phyloP scores from a whole-genome alignment of 2,329 filamentous ascomycete species.

The Sporothrix pseudoabietina region DNA sequence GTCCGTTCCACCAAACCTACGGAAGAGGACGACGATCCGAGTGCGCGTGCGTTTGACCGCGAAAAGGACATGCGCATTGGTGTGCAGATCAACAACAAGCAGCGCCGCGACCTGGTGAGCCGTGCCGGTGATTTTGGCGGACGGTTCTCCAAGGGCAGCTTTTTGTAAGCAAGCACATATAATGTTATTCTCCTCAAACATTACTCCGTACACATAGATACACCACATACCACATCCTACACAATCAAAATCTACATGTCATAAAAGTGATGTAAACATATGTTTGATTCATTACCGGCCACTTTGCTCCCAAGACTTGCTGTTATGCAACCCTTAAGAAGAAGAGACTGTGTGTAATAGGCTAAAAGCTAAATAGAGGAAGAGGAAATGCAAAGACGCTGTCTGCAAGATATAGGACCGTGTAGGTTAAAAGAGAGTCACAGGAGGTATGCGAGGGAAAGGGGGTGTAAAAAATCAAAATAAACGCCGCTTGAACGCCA shows the following conservation, averaged over 20 bases:
- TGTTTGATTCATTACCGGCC: constrained; percentile 1
- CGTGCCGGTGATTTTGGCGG: constrained; percentile 80
- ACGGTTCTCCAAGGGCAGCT: constrained; percentile 77
- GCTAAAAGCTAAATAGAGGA: not conserved
- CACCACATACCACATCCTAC: not conserved
- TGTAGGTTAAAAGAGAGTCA: not conserved
- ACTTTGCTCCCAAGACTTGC: not conserved
- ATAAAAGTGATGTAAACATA: not conserved
- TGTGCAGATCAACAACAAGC: constrained; percentile 68
- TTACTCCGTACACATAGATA: not conserved
- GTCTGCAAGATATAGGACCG: not conserved
- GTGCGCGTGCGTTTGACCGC: constrained; percentile 81
- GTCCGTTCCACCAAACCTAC: not conserved
- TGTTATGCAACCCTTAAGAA: not conserved
- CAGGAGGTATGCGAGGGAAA: not conserved
- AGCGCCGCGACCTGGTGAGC: constrained; percentile 76
- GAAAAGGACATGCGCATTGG: constrained; percentile 91
- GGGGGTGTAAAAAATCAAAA: not conserved
- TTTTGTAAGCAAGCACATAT: constrained; percentile 45
- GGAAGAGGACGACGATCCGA: constrained; percentile 83
- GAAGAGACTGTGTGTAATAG: not conserved
- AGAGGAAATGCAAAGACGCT: not conserved
- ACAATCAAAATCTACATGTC: not conserved
- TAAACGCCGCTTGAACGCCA: constrained; percentile 18
- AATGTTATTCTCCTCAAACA: not conserved